These are phyloP conservation scores for Lachancea waltii DNA, from an alignment of 805 yeast genomes.

Conservation along the genomic window DNA sequence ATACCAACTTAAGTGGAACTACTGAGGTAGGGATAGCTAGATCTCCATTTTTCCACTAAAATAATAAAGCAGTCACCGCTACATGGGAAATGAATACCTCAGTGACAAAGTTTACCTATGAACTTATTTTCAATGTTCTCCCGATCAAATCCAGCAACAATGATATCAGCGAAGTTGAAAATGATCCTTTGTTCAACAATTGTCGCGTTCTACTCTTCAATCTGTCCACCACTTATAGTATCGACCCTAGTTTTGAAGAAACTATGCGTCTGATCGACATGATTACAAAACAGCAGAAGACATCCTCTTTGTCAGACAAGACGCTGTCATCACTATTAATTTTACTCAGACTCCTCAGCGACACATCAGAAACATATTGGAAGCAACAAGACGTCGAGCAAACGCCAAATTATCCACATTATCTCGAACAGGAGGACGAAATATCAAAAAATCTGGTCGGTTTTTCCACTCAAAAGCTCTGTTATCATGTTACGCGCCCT, in stretches of 20 bases:
- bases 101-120: conserved; percentile 6
- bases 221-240: conserved; percentile 11
- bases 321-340: conserved; percentile 31
- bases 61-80: too few relatives aligned
- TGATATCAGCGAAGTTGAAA: conserved; percentile 15
- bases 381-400: conserved; percentile 21
- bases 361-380: conserved; percentile 38
- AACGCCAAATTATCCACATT: neutral
- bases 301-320: conserved; percentile 7
- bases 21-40: too few relatives aligned
- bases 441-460: conserved; percentile 26
- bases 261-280: conserved; percentile 8
- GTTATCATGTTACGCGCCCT: conserved; percentile 34
- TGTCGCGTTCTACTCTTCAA: conserved; percentile 13
- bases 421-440: conserved; percentile 17
- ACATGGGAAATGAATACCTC: neutral
- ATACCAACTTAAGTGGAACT: too few relatives aligned
- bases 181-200: conserved; percentile 10
- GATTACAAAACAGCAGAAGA: conserved; percentile 7
- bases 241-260: conserved; percentile 11
- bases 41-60: too few relatives aligned
- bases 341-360: conserved; percentile 36
- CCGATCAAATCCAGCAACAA: conserved; percentile 10
- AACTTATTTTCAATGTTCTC: conserved; percentile 6
- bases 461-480: conserved; percentile 30